Conservation (phyloP, 2,329 filamentous ascomycete species). For the Ceratocystis albifundus region DNA sequence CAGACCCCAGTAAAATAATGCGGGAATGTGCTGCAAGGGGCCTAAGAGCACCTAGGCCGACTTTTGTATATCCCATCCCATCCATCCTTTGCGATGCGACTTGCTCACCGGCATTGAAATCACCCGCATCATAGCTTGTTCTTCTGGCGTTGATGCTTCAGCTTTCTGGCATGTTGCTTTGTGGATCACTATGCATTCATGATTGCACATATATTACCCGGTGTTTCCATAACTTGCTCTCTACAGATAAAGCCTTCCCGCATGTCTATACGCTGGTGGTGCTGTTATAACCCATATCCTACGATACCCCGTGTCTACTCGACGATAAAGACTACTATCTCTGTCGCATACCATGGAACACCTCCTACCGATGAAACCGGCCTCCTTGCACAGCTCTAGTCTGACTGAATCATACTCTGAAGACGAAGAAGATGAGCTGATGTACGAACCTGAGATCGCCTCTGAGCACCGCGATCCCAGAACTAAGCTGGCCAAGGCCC, state of each 20-base stretch:
- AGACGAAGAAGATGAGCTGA: slow-evolving; percentile 39
- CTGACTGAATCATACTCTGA: slow-evolving; percentile 27
- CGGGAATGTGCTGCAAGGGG: background rate
- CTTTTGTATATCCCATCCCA: background rate
- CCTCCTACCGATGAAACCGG: background rate
- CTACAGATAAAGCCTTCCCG: background rate
- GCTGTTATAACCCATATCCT: background rate
- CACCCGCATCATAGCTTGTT: background rate
- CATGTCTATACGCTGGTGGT: background rate
- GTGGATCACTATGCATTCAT: background rate
- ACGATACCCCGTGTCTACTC: background rate
- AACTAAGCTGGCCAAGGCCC: slow-evolving; percentile 48
- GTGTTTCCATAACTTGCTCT: background rate
- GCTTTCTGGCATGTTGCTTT: background rate
- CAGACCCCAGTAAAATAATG: background rate
- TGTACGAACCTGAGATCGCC: slow-evolving; percentile 38
- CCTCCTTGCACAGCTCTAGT: background rate
- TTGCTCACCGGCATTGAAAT: background rate
- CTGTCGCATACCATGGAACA: slow-evolving; percentile 11
- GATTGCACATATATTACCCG: background rate
- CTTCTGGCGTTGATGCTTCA: background rate
- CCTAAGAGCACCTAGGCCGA: background rate
- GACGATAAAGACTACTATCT: background rate
- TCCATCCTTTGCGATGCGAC: background rate
- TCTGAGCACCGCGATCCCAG: slow-evolving; percentile 40